Evolutionary conservation across 2,329 filamentous ascomycete species (phyloP), one percentile per base, ranked within the genome.

Genomic region (Aspergillus ochraceus): DNA sequence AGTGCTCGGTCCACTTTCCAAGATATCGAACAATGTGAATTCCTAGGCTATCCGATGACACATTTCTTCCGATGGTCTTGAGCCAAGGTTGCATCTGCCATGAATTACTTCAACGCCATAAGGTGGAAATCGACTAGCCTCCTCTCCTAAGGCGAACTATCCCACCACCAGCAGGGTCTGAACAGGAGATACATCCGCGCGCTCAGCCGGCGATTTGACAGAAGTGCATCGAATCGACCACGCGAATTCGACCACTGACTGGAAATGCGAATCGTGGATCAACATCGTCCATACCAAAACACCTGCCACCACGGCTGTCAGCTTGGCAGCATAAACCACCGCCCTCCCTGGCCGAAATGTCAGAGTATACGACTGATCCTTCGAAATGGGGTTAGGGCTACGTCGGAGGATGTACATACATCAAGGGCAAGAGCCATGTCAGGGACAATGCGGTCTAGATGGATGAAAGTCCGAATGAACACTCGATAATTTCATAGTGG

Each of bases 11-110:
- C 69, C 0, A 64, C 68, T 0, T 86, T 84, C 61, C 75, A 77
- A 36, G 84, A 86, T 66, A 55, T 77, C 45, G 67, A 77, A 66
- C 82, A 86, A 73, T 86, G 84, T 62, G 74, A 75, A 12, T 77
- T 74, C 49, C 63, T 84, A 55, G 79, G 78, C 3, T 74, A 83
- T 62, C 76, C 78, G 9, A 65, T 83, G 12, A 64, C 54, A 70
- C 73, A 58, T 42, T 59, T 52, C 47, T 50, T 61, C 42, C 54
- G 19, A 52, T 57, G 20, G 11, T 17, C 24, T 32, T 29, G 24
- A 51, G 9, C 24, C 3, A 29, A 26, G 14, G 49, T 50, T n/a
- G 26, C 26, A 32, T 24, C 14, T 39, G 30, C 22, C 3, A 36
- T 30, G 32, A 11, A 17, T n/a, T 45, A 46, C 46, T n/a, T n/a